phyloP scores from a whole-genome alignment of 257 asterid genomes.

The Leptodermis oblonga region DNA sequence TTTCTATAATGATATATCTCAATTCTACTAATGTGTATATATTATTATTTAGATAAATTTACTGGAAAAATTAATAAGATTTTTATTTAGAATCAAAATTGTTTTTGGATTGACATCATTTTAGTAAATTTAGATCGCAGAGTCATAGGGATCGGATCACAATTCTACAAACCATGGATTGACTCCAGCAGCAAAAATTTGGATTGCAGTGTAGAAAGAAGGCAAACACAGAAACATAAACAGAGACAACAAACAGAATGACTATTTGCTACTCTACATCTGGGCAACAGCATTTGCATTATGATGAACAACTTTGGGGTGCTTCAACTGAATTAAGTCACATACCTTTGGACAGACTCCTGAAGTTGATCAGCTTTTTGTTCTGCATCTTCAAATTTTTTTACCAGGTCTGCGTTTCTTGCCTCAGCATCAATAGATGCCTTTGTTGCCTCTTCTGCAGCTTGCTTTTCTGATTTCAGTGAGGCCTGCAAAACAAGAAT shows the following conservation, averaged over 20 bases:
- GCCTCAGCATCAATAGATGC: constrained; percentile 55
- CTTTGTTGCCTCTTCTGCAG: constrained; percentile 64
- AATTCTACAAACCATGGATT: no score
- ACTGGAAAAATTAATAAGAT: no score
- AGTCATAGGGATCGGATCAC: no score
- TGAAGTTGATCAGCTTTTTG: constrained; percentile 76
- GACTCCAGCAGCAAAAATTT: background rate
- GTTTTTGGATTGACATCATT: no score
- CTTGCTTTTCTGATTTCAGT: constrained; percentile 63
- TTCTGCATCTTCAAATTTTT: constrained; percentile 64
- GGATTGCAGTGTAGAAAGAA: background rate
- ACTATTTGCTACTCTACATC: background rate
- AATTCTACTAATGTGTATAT: no score
- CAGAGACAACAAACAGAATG: background rate
- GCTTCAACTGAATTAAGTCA: constrained; percentile 1
- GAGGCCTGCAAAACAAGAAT: constrained; percentile 45
- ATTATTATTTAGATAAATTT: no score
- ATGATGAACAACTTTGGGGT: background rate
- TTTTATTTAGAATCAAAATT: no score
- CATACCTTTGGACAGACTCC: constrained; percentile 82
- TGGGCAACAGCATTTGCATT: background rate
- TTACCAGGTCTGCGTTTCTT: constrained; percentile 52
- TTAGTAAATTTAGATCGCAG: no score
- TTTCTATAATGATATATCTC: no score
- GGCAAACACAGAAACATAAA: background rate